These are phyloP conservation scores for Mesotaenium endlicherianum DNA, from an alignment of 139 green algal genomes.

Conservation along the genomic window DNA sequence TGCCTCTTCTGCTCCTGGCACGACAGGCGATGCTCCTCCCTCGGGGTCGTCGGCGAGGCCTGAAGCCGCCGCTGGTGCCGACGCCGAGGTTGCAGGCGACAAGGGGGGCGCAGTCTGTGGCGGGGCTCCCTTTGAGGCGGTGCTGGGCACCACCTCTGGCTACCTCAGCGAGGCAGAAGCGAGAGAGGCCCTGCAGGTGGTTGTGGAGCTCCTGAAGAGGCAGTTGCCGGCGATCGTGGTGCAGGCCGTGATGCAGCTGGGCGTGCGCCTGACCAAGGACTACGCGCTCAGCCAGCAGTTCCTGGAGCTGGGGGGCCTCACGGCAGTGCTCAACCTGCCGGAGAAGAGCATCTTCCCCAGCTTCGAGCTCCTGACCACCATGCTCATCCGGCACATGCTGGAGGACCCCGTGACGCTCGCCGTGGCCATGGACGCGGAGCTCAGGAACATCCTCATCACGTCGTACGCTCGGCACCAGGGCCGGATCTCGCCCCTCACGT, in stretches of 20 bases:
- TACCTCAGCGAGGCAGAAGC: slow-evolving; percentile 24
- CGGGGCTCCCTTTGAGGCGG: no score
- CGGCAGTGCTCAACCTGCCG: slow-evolving; percentile 76
- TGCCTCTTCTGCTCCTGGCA: neutral
- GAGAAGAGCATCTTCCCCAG: slow-evolving; percentile 55
- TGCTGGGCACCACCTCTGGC: neutral
- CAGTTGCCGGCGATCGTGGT: slow-evolving; percentile 1
- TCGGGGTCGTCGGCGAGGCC: no score
- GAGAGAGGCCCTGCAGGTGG: neutral
- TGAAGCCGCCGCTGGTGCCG: no score
- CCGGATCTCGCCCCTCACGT: slow-evolving; percentile 50
- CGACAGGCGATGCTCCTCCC: no score
- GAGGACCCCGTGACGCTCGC: slow-evolving; percentile 86
- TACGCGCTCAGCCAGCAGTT: slow-evolving; percentile 70
- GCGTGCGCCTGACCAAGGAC: slow-evolving; percentile 69
- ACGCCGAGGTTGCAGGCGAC: no score
- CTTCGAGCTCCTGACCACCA: slow-evolving; percentile 68
- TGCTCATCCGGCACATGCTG: slow-evolving; percentile 83
- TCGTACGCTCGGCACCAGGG: neutral
- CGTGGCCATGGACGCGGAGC: slow-evolving; percentile 86
- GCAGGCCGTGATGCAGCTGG: slow-evolving; percentile 79
- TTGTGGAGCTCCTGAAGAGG: neutral
- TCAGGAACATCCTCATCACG: slow-evolving; percentile 56
- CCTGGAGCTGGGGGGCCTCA: slow-evolving; percentile 57
- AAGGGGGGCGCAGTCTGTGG: no score